phyloP scores from a whole-genome alignment of 805 yeast genomes.

The Saccharomyces cerevisiae region DNA sequence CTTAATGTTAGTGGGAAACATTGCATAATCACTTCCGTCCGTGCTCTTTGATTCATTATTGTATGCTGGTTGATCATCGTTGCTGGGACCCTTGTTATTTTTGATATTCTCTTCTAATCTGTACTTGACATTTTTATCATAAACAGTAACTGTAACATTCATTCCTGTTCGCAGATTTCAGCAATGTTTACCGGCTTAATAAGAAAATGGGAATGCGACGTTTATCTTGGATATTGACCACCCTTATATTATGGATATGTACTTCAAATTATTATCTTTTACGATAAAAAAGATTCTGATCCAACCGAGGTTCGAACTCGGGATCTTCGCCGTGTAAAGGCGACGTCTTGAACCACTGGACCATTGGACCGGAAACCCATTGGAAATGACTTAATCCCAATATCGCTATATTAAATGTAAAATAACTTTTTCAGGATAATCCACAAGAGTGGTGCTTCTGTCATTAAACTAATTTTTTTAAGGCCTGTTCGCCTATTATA shows the following conservation, averaged over 20 bases:
- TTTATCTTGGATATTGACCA: no score
- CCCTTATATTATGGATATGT: no score
- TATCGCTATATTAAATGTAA: no score
- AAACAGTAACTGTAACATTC: slow-evolving; percentile 12
- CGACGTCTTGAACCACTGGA: slow-evolving; percentile 36
- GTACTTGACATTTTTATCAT: slow-evolving; percentile 19
- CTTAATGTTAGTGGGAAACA: slow-evolving; percentile 25
- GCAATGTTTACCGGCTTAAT: background rate
- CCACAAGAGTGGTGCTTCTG: no score
- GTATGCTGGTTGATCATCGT: background rate
- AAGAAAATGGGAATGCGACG: no score
- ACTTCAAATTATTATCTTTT: background rate
- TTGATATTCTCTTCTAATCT: background rate
- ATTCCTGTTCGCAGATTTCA: background rate
- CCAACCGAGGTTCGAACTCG: slow-evolving; percentile 36
- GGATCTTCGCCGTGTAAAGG: slow-evolving; percentile 37
- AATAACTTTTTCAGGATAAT: no score
- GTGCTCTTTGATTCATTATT: slow-evolving; percentile 5
- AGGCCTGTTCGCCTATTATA: no score
- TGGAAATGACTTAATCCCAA: no score
- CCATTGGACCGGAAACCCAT: slow-evolving; percentile 29
- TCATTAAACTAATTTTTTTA: no score
- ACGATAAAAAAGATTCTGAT: slow-evolving; percentile 12
- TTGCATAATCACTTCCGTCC: slow-evolving; percentile 8
- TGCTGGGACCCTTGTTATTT: background rate